phyloP scores from a whole-genome alignment of 106 monocot genomes.

The Dendrobium chrysotoxum region DNA sequence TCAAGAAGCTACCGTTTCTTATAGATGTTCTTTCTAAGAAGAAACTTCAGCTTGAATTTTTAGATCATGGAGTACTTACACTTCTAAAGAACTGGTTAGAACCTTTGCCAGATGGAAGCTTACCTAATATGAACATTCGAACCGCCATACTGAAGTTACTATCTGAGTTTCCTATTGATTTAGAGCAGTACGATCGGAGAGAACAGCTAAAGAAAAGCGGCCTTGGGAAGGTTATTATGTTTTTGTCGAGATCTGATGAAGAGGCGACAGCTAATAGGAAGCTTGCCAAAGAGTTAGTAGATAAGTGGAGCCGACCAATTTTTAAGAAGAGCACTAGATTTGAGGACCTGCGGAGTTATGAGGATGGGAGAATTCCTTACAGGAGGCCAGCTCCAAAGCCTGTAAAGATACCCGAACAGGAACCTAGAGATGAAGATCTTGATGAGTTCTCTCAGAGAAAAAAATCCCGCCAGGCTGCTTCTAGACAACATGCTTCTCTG shows the following conservation, averaged over 20 bases:
- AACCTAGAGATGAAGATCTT: conserved; percentile 82
- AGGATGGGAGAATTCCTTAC: conserved; percentile 27
- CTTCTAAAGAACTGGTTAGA: conserved; percentile 96
- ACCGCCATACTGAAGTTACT: conserved; percentile 76
- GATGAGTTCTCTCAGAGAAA: conserved; percentile 80
- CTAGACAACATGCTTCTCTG: conserved; percentile 74
- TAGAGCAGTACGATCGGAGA: conserved; percentile 74
- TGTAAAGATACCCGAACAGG: conserved; percentile 18
- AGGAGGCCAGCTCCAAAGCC: conserved; percentile 45
- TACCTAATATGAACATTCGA: conserved; percentile 94
- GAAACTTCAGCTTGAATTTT: conserved; percentile 82
- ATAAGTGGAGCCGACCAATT: conserved; percentile 99
- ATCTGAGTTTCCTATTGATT: conserved; percentile 92
- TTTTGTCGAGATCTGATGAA: conserved; percentile 95
- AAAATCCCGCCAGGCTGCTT: conserved; percentile 63
- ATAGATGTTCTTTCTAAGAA: too few relatives aligned
- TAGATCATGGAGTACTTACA: conserved; percentile 95
- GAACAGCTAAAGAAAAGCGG: conserved; percentile 98
- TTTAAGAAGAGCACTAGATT: conserved; percentile 95
- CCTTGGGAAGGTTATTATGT: conserved; percentile 99
- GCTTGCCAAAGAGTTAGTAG: conserved; percentile 93
- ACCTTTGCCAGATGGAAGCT: conserved; percentile 95
- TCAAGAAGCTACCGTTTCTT: conserved; percentile 84
- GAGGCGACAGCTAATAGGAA: conserved; percentile 88
- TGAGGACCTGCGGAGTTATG: conserved; percentile 76